A percentile compares a stretch with the other conserved stretches of the same genome.
phyloP scores from a whole-genome alignment of 768 basidiomycete species.

The Pisolithus marmoratus region DNA sequence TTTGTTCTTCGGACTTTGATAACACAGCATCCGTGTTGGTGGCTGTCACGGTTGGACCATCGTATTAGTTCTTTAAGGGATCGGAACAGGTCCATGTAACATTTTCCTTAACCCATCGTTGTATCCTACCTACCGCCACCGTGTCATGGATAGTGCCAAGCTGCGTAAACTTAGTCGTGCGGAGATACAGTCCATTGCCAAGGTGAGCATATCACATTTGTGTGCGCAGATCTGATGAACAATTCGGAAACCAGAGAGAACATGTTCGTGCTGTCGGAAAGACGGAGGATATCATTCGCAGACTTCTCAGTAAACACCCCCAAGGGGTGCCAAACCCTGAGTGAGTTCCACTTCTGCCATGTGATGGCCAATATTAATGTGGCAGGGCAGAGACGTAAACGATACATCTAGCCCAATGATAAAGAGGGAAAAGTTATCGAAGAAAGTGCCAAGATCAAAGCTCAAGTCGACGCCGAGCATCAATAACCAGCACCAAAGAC shows the following conservation, averaged over 20 bases:
- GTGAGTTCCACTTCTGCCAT: constrained; percentile 1
- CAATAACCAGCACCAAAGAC: too few species aligned
- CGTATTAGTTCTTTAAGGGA: neutral
- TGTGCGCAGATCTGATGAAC: neutral
- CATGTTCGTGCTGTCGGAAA: constrained; percentile 20
- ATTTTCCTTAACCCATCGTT: neutral
- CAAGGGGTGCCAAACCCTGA: constrained; percentile 15
- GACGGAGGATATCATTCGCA: constrained; percentile 23
- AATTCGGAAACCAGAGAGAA: constrained; percentile 15
- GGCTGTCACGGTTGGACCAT: neutral
- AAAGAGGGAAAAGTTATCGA: neutral
- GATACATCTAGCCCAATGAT: constrained; percentile 2
- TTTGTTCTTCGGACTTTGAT: constrained; percentile 1
- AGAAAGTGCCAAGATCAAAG: neutral
- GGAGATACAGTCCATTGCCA: constrained; percentile 22
- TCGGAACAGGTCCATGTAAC: neutral
- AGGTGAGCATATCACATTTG: constrained; percentile 7
- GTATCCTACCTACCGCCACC: neutral
- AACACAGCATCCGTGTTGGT: neutral
- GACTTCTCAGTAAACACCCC: constrained; percentile 22
- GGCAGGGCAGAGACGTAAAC: neutral
- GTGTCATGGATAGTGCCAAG: constrained; percentile 12
- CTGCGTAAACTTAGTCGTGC: constrained; percentile 15
- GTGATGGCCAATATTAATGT: neutral
- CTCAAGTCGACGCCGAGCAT: too few species aligned